A percentile compares a stretch with the other conserved stretches of the same genome.
These are phyloP conservation scores for Pestalotiopsis sp. DNA, from an alignment of 2,329 filamentous ascomycete genomes.

Conservation along the genomic window DNA sequence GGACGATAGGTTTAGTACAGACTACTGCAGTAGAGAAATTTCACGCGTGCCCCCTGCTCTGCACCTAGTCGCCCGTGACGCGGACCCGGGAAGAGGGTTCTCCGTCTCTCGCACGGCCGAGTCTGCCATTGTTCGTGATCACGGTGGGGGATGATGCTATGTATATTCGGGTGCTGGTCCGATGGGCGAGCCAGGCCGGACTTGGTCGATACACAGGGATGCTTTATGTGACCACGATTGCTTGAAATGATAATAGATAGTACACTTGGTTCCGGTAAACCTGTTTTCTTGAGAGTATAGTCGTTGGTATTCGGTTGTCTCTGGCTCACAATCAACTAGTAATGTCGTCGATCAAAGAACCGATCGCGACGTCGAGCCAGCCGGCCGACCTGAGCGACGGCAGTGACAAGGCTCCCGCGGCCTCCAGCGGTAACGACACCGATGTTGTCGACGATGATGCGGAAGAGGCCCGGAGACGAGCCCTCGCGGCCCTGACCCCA, in stretches of 20 bases:
- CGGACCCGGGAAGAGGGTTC: not conserved
- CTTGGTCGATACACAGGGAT: not conserved
- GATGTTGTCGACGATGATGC: not conserved
- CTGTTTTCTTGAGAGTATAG: not conserved
- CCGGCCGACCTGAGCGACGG: not conserved
- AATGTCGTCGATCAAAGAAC: constrained; percentile 8
- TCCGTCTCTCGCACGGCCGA: not conserved
- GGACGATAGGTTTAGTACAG: not conserved
- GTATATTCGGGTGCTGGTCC: not conserved
- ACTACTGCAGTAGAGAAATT: not conserved
- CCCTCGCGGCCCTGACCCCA: constrained; percentile 28
- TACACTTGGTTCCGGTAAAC: not conserved
- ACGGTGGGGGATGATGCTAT: constrained; percentile 12
- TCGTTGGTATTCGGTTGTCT: not conserved
- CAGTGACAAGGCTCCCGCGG: not conserved
- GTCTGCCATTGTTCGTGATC: constrained; percentile 9
- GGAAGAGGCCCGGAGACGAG: not conserved
- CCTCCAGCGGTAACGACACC: not conserved
- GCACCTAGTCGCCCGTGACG: not conserved
- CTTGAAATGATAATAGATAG: not conserved
- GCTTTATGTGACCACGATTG: not conserved
- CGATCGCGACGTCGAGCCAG: not conserved
- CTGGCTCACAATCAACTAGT: not conserved
- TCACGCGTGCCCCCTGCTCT: not conserved
- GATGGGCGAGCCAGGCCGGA: not conserved